Conservation (phyloP, 352 stramenopile species). For the Globisporangium spinosum region DNA sequence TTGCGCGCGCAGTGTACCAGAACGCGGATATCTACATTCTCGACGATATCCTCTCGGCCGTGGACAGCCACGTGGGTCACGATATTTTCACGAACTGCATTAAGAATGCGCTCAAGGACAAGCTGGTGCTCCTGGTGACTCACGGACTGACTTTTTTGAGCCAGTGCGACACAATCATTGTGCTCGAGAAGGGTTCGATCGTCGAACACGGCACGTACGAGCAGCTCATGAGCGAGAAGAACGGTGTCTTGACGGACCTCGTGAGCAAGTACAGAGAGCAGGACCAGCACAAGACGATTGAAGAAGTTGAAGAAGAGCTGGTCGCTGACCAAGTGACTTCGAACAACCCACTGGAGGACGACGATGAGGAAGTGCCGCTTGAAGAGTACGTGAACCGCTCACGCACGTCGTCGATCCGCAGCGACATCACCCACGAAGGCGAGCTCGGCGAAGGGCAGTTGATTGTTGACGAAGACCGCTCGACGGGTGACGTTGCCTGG, state of each 20-base stretch:
- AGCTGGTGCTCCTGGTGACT: slow-evolving; percentile 93
- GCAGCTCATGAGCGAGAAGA: slow-evolving; percentile 55
- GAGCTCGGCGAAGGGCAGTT: slow-evolving; percentile 38
- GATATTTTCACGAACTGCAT: slow-evolving; percentile 95
- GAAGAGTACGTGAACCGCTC: slow-evolving; percentile 45
- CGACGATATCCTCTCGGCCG: slow-evolving; percentile 94
- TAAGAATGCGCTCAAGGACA: slow-evolving; percentile 69
- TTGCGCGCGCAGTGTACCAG: slow-evolving; percentile 94
- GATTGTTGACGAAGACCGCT: slow-evolving; percentile 69
- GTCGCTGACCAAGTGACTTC: slow-evolving; percentile 4
- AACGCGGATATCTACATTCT: slow-evolving; percentile 94
- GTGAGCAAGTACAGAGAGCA: slow-evolving; percentile 60
- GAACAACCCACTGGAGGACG: slow-evolving; percentile 16
- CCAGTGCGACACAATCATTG: slow-evolving; percentile 51
- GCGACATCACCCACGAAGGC: slow-evolving; percentile 43
- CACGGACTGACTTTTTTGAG: slow-evolving; percentile 83
- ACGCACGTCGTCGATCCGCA: slow-evolving; percentile 50
- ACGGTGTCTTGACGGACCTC: slow-evolving; percentile 64
- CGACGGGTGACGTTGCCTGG: slow-evolving; percentile 53
- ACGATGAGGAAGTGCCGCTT: slow-evolving; percentile 25
- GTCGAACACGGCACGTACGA: slow-evolving; percentile 78
- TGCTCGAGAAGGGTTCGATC: slow-evolving; percentile 64
- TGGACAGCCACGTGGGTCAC: slow-evolving; percentile 95
- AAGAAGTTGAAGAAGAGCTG: slow-evolving; percentile 35
- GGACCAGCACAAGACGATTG: slow-evolving; percentile 39